These are phyloP conservation scores for Rhodotorula sp. DNA, from an alignment of 1,284 basidiomycete genomes.

Conservation along the genomic window DNA sequence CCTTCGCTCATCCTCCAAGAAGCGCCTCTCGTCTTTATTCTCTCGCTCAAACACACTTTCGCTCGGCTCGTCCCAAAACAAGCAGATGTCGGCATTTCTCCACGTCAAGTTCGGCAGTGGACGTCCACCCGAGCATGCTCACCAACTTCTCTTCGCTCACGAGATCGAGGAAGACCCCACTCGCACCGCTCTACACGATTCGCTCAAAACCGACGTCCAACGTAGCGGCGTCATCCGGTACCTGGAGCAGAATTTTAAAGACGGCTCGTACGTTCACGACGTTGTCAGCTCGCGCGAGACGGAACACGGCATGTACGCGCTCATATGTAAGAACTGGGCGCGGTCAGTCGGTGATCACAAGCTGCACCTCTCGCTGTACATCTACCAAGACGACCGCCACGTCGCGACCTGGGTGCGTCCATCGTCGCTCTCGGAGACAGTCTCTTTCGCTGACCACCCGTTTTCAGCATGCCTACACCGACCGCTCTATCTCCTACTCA, in stretches of 20 bases:
- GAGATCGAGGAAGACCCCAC: conserved; percentile 7
- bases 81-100: conserved; percentile 3
- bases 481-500: conserved; percentile 33
- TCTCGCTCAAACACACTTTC: conserved; percentile 13
- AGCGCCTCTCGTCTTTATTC: conserved; percentile 22
- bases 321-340: conserved; percentile 26
- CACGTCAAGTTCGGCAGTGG: conserved; percentile 31
- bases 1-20: conserved; percentile 15
- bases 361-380: conserved; percentile 32
- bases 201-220: conserved; percentile 30
- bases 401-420: conserved; percentile 27
- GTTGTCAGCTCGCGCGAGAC: conserved; percentile 25
- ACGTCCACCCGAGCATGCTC: conserved; percentile 17
- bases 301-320: conserved; percentile 20
- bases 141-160: conserved; percentile 16
- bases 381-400: conserved; percentile 29
- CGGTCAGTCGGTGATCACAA: conserved; percentile 25
- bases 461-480: conserved; percentile 36
- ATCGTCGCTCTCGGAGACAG: accelerated
- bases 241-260: conserved; percentile 28
- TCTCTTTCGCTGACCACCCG: neutral
- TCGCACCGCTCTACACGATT: conserved; percentile 12
- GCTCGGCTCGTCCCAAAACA: neutral
- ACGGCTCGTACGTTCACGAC: conserved; percentile 19
- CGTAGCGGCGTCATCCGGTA: conserved; percentile 29